phyloP scores from a whole-genome alignment of 1,284 basidiomycete genomes.

The Rugosomyces carneus region DNA sequence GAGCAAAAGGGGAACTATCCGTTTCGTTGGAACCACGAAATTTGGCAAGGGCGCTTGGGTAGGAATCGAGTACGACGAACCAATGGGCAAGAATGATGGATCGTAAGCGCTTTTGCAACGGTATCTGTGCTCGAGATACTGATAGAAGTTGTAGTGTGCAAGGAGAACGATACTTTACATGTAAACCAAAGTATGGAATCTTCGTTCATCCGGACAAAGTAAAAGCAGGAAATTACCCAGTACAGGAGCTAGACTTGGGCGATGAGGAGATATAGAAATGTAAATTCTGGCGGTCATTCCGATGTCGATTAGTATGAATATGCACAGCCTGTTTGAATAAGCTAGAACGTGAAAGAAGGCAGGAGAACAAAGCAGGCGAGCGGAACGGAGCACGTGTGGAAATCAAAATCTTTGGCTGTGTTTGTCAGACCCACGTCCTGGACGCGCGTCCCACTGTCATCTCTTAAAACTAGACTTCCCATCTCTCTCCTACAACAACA shows the following conservation, averaged over 20 bases:
- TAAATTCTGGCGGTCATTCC: slow-evolving; percentile 4
- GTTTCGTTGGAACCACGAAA: slow-evolving; percentile 77
- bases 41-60: slow-evolving; percentile 85
- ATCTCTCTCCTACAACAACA: slow-evolving; percentile 23
- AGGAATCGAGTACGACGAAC: slow-evolving; percentile 94
- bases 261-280: slow-evolving; percentile 66
- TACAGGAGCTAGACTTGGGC: slow-evolving; percentile 63
- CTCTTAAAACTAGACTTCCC: slow-evolving; percentile 11
- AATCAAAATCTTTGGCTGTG: slow-evolving; percentile 23
- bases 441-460: slow-evolving; percentile 38
- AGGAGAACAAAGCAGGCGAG: slow-evolving; percentile 21
- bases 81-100: slow-evolving; percentile 93
- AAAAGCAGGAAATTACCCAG: slow-evolving; percentile 81
- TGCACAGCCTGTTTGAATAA: background rate
- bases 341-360: slow-evolving; percentile 28
- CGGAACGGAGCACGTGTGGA: slow-evolving; percentile 22
- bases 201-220: slow-evolving; percentile 88
- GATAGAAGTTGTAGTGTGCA: slow-evolving; percentile 54
- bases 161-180: slow-evolving; percentile 82
- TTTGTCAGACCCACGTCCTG: slow-evolving; percentile 29
- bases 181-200: slow-evolving; percentile 71
- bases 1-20: slow-evolving; percentile 76
- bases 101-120: slow-evolving; percentile 51
- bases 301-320: slow-evolving; percentile 2
- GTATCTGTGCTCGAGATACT: slow-evolving; percentile 2